Percentiles rank a stretch among this genome's conserved stretches.
These are phyloP conservation scores for Erodium texanum DNA, from an alignment of 441 rosid genomes.

Conservation along the genomic window DNA sequence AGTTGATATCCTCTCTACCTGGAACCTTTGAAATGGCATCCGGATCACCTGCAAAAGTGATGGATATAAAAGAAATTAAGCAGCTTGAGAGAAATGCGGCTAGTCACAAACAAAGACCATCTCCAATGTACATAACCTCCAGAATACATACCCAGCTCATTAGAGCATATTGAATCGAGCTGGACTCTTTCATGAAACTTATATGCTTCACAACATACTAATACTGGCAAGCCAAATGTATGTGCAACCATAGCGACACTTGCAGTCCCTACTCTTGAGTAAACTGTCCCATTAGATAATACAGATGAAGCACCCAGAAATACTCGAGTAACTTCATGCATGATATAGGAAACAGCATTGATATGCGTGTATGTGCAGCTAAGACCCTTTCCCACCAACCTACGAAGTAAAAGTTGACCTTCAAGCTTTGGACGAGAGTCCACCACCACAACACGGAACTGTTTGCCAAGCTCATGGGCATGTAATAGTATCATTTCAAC, in stretches of 20 bases:
- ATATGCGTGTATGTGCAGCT: no score
- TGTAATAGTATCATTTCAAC: conserved; percentile 76
- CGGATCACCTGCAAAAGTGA: conserved; percentile 42
- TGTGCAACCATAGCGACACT: no score
- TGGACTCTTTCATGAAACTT: conserved; percentile 68
- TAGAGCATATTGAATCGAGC: conserved; percentile 63
- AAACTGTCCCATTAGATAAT: no score
- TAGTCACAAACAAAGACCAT: neutral
- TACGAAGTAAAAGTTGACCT: conserved; percentile 37
- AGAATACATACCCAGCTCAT: conserved; percentile 43
- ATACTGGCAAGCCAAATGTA: no score
- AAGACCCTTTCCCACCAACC: no score
- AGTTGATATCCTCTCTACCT: conserved; percentile 26
- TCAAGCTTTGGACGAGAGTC: conserved; percentile 80
- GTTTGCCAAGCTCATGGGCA: conserved; percentile 69
- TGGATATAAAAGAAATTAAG: neutral
- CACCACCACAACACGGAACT: conserved; percentile 43
- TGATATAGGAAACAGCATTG: no score
- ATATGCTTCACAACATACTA: conserved; percentile 60
- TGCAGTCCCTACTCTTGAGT: no score
- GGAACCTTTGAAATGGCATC: conserved; percentile 36
- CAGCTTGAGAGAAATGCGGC: neutral
- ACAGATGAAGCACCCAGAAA: no score
- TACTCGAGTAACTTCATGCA: no score
- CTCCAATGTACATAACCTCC: no score